phyloP scores from a whole-genome alignment of 2,329 filamentous ascomycete genomes.

The Phialemoniopsis sp. region DNA sequence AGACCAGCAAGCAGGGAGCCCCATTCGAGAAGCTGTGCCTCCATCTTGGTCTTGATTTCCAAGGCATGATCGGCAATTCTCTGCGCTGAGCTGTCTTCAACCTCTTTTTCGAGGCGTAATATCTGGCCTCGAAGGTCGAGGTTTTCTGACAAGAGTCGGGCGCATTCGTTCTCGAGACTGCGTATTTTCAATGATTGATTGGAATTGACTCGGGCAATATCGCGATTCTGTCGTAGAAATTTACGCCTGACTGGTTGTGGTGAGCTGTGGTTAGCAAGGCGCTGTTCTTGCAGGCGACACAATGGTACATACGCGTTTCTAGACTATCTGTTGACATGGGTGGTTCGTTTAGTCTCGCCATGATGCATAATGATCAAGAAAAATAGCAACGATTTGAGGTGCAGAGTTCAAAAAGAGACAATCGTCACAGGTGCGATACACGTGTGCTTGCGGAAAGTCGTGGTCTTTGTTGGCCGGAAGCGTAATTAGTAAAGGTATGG shows the following conservation, averaged over 20 bases:
- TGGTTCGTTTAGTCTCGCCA: constrained; percentile 80
- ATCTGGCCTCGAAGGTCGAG: constrained; percentile 68
- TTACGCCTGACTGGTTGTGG: constrained; percentile 63
- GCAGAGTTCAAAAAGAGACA: constrained; percentile 1
- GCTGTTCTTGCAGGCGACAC: constrained; percentile 3
- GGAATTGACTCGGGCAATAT: constrained; percentile 77
- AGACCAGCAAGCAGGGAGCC: constrained; percentile 62
- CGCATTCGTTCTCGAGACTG: constrained; percentile 70
- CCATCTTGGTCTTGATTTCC: constrained; percentile 66
- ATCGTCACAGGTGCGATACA: too few species aligned
- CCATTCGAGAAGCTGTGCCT: constrained; percentile 69
- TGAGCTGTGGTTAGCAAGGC: constrained; percentile 4
- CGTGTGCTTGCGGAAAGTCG: too few species aligned
- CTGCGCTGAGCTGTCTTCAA: constrained; percentile 56
- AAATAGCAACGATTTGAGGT: constrained; percentile 7
- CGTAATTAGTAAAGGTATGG: too few species aligned
- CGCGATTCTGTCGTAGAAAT: constrained; percentile 79
- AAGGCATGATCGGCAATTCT: constrained; percentile 62
- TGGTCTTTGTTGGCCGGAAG: too few species aligned
- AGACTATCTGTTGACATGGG: constrained; percentile 63
- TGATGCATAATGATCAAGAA: constrained; percentile 37
- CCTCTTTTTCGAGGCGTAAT: constrained; percentile 62
- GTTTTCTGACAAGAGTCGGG: constrained; percentile 74
- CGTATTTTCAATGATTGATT: constrained; percentile 74
- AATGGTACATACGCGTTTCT: constrained; percentile 59